A percentile compares a stretch with the other conserved stretches of the same genome.
Conservation (phyloP, 2,329 filamentous ascomycete species). For the Xylariales sp. region DNA sequence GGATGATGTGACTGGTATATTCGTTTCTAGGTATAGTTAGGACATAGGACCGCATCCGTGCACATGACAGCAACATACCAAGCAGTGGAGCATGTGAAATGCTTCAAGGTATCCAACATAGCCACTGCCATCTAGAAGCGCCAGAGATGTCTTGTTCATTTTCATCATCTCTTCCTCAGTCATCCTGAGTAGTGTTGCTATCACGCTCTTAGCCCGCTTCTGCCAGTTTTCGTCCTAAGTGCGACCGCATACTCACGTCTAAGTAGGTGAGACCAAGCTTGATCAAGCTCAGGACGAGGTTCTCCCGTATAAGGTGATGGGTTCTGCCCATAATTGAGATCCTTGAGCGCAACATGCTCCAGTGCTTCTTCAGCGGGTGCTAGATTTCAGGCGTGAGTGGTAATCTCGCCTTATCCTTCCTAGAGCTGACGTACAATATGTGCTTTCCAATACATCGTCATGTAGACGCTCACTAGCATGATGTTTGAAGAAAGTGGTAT, state of each 20-base stretch:
- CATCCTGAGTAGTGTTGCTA: neutral
- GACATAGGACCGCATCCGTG: too few species aligned
- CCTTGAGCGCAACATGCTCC: too few species aligned
- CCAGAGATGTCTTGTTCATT: conserved; percentile 24
- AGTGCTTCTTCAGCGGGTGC: too few species aligned
- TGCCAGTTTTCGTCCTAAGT: too few species aligned
- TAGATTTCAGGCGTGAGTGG: too few species aligned
- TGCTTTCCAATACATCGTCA: too few species aligned
- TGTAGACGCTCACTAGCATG: too few species aligned
- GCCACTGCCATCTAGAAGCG: conserved; percentile 11
- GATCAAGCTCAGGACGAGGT: conserved; percentile 17
- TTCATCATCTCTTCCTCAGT: conserved; percentile 18
- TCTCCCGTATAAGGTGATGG: conserved; percentile 9
- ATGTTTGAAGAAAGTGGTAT: too few species aligned
- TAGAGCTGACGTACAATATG: too few species aligned
- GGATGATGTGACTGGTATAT: conserved; percentile 21
- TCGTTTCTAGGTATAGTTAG: conserved; percentile 20
- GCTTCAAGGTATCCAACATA: conserved; percentile 26
- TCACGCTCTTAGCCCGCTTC: too few species aligned
- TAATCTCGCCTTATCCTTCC: too few species aligned
- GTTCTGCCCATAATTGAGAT: too few species aligned
- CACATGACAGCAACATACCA: conserved; percentile 10
- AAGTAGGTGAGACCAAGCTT: conserved; percentile 15
- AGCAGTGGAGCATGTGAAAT: conserved; percentile 21
- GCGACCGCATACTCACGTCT: conserved; percentile 2